A percentile compares a stretch with the other conserved stretches of the same genome.
Conservation (phyloP, 257 asterid species). For the Solanum chiquidenum region DNA sequence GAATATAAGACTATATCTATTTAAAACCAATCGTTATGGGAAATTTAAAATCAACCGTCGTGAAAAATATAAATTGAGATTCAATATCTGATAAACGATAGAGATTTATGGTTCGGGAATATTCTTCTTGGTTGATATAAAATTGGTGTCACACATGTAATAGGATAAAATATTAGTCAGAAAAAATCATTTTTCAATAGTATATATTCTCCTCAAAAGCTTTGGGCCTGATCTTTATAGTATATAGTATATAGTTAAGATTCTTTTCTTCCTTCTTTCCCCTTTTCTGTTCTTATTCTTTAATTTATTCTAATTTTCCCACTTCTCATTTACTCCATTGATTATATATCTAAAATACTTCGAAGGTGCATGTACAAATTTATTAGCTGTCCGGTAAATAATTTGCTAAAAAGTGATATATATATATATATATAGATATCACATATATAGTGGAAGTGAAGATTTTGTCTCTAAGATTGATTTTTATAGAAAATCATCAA, state of each 20-base stretch:
- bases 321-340: not conserved
- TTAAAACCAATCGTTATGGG: not conserved
- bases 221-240: not conserved
- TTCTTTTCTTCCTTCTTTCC: not conserved
- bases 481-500: not conserved
- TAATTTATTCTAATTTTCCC: not conserved
- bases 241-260: not conserved
- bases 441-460: not conserved
- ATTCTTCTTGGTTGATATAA: not conserved
- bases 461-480: not conserved
- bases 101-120: not conserved
- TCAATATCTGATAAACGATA: not conserved
- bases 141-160: not conserved
- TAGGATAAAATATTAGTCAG: not conserved
- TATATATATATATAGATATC: not conserved
- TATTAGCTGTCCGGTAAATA: not conserved
- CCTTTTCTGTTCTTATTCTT: not conserved
- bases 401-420: not conserved
- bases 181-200: not conserved
- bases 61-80: not conserved
- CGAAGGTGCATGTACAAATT: not conserved
- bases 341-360: not conserved
- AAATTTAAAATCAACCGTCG: not conserved
- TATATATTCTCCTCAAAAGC: not conserved
- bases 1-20: too few relatives aligned